Base-by-base conservation (phyloP, 2,329 filamentous ascomycete species). In the Sporothrix humicola region DNA sequence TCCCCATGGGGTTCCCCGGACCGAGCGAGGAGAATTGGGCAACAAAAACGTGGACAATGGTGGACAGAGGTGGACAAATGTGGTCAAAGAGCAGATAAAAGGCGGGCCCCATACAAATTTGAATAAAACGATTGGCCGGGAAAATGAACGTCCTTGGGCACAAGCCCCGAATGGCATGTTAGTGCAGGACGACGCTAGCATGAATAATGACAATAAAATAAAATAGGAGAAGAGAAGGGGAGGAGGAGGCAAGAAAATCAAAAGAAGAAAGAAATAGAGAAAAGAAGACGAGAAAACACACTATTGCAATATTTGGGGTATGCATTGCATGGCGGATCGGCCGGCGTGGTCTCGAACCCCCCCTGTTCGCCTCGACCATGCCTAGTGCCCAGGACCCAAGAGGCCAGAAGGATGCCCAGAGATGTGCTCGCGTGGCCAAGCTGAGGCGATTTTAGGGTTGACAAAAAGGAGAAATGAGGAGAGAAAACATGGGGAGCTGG, bases 1-100 rank as follows among this genome's bases (percentile, higher is more conserved):
- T 56, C 20, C 54, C 54, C 54, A 56, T 26, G 54, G 54, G 54
- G 54, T 56, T 56, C 54, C 54, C 54, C 54, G 26, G 54, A 56
- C 31, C 31, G 7, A 37, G 7, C 31, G 7, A 37, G 31, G 31
- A 37, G 31, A 37, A 7, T 37, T 37, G 31, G 31, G 31, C 7
- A 7, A 37, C 31, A 5, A 37, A 26, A 26, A 26, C 3, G 23
- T 26, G 23, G 31, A 37, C 31, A 37, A 5, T 37, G 31, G 31
- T 37, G 31, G 31, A 37, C 7, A 37, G 7, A 6, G 31, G 7
- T 37, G 31, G 31, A 37, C 31, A 37, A 37, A 7, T 37, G 31
- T 37, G 31, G 31, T 37, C 31, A 37, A 37, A 3, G 4, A 5
- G 31, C 7, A 37, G 31, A 37, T 37, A 37, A 37, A 37, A 37